Base-by-base conservation (phyloP, 148 eudicot genomes). In the Silene uniflora region DNA sequence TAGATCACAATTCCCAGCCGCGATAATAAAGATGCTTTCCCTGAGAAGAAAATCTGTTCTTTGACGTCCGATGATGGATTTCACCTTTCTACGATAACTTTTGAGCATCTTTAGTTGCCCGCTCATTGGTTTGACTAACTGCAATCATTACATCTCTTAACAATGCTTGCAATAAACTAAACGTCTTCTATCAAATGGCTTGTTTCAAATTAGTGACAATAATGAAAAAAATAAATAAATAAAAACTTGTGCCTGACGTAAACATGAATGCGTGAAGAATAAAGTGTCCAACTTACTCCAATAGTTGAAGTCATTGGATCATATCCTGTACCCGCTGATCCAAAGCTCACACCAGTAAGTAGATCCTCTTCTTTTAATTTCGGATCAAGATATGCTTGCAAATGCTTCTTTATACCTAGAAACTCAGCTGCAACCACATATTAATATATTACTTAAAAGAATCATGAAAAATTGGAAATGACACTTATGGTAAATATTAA, bases 321-420 rank as follows among this genome's bases (percentile, higher is more conserved):
- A 62, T 68, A 91, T 58, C 93, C 97, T 47, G 83, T 22, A 49
- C 80, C 92, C 5, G 90, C 87, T 7, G 97, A 90, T 19, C 93
- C 97, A 65, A 92, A 92, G 81, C 92, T 90, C 13, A 92, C 97
- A 0, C 97, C 97, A 0, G 86, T 88, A 5, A 72, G 80, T 32
- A 92, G 88, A 23, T 92, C 94, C 3, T 78, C 17, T 0, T 81
- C 58, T 27, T 71, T 56, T 61, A 85, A 12, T 25, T 68, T 63
- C n/a, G 90, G 83, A 9, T 85, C 88, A 7, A 81, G 55, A 75
- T 84, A 89, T 49, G 93, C 90, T 17, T 88, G 89, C 62, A 89
- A 13, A 6, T 77, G 13, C 42, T 78, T 78, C 65, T 79, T 85
- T 6, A 89, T 49, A 29, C 88, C 93, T 19, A 87, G 46, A 46